Conservation (phyloP, 164 flowering plant species). For the Piper longum region DNA sequence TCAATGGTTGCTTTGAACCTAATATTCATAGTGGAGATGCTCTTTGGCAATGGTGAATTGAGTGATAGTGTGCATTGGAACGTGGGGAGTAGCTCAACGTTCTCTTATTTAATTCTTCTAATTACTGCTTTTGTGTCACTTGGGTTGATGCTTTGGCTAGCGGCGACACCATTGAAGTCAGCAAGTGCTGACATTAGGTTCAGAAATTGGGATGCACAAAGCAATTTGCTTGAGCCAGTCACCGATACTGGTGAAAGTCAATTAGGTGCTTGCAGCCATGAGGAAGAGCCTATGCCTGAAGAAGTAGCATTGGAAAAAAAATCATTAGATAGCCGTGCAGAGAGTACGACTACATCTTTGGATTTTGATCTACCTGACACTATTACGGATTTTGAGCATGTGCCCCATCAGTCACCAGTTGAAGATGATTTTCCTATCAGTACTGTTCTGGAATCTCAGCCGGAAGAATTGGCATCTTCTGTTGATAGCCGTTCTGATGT, state of each 20-base stretch:
- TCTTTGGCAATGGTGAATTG: slow-evolving; percentile 87
- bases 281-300: slow-evolving; percentile 16
- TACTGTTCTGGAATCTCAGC: slow-evolving; percentile 4
- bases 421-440: slow-evolving; percentile 19
- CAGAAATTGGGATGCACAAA: slow-evolving; percentile 37
- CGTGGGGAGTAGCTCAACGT: slow-evolving; percentile 29
- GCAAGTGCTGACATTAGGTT: slow-evolving; percentile 37
- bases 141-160: slow-evolving; percentile 73
- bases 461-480: slow-evolving; percentile 20
- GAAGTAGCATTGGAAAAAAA: slow-evolving; percentile 9
- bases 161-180: slow-evolving; percentile 74
- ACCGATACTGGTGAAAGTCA: slow-evolving; percentile 20
- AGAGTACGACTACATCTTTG: slow-evolving; percentile 14
- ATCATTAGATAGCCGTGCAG: slow-evolving; percentile 20
- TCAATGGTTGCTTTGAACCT: slow-evolving; percentile 65
- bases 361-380: slow-evolving; percentile 41
- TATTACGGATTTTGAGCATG: slow-evolving; percentile 36
- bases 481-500: slow-evolving; percentile 8
- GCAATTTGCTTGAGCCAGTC: slow-evolving; percentile 13
- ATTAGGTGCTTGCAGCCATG: slow-evolving; percentile 12
- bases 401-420: slow-evolving; percentile 13
- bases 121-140: slow-evolving; percentile 43
- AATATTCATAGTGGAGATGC: slow-evolving; percentile 61
- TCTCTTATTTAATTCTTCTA: slow-evolving; percentile 44
- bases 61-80: slow-evolving; percentile 53